These are phyloP conservation scores for Thelephora aurantiotincta DNA, from an alignment of 768 basidiomycete genomes.

Conservation along the genomic window DNA sequence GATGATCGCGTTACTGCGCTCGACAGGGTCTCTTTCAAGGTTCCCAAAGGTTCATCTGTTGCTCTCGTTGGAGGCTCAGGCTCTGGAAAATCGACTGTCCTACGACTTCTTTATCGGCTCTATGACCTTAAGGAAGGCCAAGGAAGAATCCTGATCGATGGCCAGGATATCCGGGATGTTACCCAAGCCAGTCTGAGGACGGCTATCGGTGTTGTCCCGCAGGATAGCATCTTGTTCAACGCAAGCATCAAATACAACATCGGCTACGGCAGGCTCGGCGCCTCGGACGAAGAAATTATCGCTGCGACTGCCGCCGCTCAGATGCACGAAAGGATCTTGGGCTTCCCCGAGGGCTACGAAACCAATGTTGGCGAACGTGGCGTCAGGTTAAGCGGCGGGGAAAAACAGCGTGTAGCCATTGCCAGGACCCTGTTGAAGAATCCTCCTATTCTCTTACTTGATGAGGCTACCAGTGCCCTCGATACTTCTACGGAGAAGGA, in stretches of 20 bases:
- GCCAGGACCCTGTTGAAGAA: slow-evolving; percentile 80
- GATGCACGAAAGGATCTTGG: slow-evolving; percentile 75
- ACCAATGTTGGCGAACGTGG: slow-evolving; percentile 88
- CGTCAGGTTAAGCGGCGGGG: slow-evolving; percentile 72
- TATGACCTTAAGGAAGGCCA: slow-evolving; percentile 77
- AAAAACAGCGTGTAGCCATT: slow-evolving; percentile 83
- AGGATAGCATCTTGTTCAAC: slow-evolving; percentile 69
- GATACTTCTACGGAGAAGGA: slow-evolving; percentile 87
- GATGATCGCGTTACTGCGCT: slow-evolving; percentile 58
- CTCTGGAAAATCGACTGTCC: slow-evolving; percentile 69
- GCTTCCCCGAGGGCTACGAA: slow-evolving; percentile 77
- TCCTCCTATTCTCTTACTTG: slow-evolving; percentile 67
- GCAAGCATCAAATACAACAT: slow-evolving; percentile 61
- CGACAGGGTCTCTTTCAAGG: slow-evolving; percentile 71
- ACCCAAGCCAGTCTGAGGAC: slow-evolving; percentile 69
- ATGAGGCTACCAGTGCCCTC: slow-evolving; percentile 71
- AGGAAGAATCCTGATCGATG: slow-evolving; percentile 73
- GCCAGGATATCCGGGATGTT: slow-evolving; percentile 76
- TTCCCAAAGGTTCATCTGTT: slow-evolving; percentile 76
- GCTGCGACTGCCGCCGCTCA: slow-evolving; percentile 69
- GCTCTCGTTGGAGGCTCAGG: slow-evolving; percentile 83
- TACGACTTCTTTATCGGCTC: slow-evolving; percentile 84
- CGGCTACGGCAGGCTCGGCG: slow-evolving; percentile 67
- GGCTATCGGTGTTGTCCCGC: slow-evolving; percentile 84
- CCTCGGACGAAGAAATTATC: slow-evolving; percentile 61